phyloP scores from a whole-genome alignment of 169 alveolate genomes.

The Plasmodium knowlesi region DNA sequence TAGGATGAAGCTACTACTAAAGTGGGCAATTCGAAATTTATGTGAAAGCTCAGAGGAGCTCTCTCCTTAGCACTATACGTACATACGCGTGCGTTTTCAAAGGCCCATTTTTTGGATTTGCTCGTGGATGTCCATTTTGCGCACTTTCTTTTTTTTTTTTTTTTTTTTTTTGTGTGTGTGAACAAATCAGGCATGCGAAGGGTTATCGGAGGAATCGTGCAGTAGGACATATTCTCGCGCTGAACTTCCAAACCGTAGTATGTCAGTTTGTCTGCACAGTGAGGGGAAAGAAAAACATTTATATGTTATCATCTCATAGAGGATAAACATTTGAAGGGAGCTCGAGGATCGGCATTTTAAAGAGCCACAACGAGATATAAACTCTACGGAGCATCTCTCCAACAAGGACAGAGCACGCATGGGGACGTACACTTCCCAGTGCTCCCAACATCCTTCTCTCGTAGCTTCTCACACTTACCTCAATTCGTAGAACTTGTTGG shows the following conservation, averaged over 20 bases:
- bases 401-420: neutral
- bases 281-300: neutral
- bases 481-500: constrained; percentile 94
- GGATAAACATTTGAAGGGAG: neutral
- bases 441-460: neutral
- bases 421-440: neutral
- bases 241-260: constrained; percentile 62
- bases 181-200: neutral
- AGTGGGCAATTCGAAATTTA: neutral
- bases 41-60: neutral
- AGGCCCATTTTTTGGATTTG: neutral
- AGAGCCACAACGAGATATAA: neutral
- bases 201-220: constrained; percentile 8
- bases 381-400: neutral
- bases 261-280: constrained; percentile 27
- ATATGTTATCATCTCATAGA: neutral
- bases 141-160: neutral
- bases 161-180: constrained; percentile 10
- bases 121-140: neutral
- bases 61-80: neutral
- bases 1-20: neutral
- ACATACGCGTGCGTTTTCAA: neutral
- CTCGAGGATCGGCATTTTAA: neutral
- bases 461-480: constrained; percentile 29
- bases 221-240: constrained; percentile 49